These are phyloP conservation scores for Curvularia eragrostidis DNA, from an alignment of 2,329 filamentous ascomycete genomes.

Conservation along the genomic window DNA sequence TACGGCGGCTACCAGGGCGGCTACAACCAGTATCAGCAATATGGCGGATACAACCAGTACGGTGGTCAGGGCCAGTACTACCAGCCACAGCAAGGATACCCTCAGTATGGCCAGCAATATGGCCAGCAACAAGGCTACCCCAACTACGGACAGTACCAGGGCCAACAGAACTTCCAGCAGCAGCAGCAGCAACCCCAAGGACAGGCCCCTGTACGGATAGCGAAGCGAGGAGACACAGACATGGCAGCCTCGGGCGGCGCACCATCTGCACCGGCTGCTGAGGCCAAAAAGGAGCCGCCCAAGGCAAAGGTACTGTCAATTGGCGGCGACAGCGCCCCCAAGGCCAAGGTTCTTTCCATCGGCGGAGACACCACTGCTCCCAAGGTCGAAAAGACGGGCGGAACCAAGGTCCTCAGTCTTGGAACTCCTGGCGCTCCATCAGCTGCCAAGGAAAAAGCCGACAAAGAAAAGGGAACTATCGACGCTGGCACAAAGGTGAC, in stretches of 20 bases:
- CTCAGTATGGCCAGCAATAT: slow-evolving; percentile 52
- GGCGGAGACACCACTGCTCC: slow-evolving; percentile 61
- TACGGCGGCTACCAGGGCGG: slow-evolving; percentile 60
- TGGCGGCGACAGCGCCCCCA: slow-evolving; percentile 62
- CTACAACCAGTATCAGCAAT: slow-evolving; percentile 64
- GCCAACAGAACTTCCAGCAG: slow-evolving; percentile 43
- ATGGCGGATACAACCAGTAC: slow-evolving; percentile 65
- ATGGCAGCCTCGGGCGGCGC: slow-evolving; percentile 57
- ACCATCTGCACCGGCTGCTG: slow-evolving; percentile 50
- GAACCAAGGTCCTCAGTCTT: slow-evolving; percentile 78
- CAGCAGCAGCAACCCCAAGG: slow-evolving; percentile 52
- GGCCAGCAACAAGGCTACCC: slow-evolving; percentile 43
- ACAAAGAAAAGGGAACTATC: slow-evolving; percentile 54
- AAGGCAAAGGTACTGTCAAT: slow-evolving; percentile 71
- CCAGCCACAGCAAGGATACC: slow-evolving; percentile 55
- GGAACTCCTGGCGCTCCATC: slow-evolving; percentile 63
- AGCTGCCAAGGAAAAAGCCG: slow-evolving; percentile 55
- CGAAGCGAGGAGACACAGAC: slow-evolving; percentile 64
- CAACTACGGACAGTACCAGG: slow-evolving; percentile 29
- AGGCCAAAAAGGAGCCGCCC: slow-evolving; percentile 51
- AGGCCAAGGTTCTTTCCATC: slow-evolving; percentile 67
- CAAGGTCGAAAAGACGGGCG: slow-evolving; percentile 60
- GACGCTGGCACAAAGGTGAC: slow-evolving; percentile 83
- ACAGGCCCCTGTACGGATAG: slow-evolving; percentile 65
- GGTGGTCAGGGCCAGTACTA: slow-evolving; percentile 48